These are phyloP conservation scores for Penicillium turbatum DNA, from an alignment of 495 filamentous ascomycete species.

Conservation along the genomic window DNA sequence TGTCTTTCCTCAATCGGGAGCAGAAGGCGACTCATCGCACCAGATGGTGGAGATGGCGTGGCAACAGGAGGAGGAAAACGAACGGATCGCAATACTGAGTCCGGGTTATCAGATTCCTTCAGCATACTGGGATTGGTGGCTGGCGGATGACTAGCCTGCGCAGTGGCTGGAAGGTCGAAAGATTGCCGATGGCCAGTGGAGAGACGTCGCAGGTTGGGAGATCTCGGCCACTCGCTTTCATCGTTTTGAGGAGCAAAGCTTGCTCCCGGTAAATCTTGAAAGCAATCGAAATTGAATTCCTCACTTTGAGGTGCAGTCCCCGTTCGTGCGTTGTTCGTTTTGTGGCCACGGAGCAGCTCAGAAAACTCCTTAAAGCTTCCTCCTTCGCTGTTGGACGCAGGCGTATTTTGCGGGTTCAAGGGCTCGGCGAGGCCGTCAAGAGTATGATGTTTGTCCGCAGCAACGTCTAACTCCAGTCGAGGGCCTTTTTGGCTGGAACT, in stretches of 20 bases:
- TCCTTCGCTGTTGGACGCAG: conserved; percentile 16
- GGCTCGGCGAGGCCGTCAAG: conserved; percentile 18
- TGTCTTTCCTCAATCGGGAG: conserved; percentile 14
- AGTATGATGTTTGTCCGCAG: conserved; percentile 21
- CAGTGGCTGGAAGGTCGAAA: conserved; percentile 1
- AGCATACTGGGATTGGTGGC: not conserved
- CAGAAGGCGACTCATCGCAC: not conserved
- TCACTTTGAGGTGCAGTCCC: conserved; percentile 7
- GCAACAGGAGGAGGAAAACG: conserved; percentile 13
- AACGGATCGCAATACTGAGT: conserved; percentile 10
- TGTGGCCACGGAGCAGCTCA: not conserved
- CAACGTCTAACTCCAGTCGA: conserved; percentile 19
- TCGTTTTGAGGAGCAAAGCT: not conserved
- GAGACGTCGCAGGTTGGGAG: conserved; percentile 3
- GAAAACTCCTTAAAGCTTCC: not conserved
- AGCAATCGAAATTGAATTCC: conserved; percentile 14
- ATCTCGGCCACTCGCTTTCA: not conserved
- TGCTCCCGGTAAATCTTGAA: conserved; percentile 11
- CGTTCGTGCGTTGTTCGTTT: conserved; percentile 5
- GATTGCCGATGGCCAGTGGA: conserved; percentile 1
- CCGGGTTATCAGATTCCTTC: not conserved
- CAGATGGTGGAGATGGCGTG: not conserved
- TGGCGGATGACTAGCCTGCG: not conserved
- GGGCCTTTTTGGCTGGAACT: conserved; percentile 5
- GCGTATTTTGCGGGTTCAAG: conserved; percentile 25